These are phyloP conservation scores for Gastroboletus turbinatus DNA, from an alignment of 1,284 basidiomycete genomes.

Conservation along the genomic window DNA sequence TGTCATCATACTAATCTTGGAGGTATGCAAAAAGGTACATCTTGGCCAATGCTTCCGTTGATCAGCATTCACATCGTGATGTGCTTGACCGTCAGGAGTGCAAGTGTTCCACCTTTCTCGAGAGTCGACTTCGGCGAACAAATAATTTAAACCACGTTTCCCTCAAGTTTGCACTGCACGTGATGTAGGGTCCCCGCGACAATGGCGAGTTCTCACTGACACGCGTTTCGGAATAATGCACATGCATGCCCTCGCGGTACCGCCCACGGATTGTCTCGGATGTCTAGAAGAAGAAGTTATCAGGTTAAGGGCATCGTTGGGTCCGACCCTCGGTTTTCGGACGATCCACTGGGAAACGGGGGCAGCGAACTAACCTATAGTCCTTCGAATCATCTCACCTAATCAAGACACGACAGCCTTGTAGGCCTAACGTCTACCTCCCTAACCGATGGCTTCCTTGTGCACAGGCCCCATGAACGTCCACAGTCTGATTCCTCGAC, in stretches of 20 bases:
- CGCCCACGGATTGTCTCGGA: background rate
- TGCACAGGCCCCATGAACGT: background rate
- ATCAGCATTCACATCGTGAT: background rate
- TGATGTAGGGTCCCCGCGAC: constrained; percentile 4
- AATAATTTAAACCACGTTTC: constrained; percentile 5
- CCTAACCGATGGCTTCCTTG: background rate
- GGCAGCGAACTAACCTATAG: background rate
- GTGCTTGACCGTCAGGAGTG: background rate
- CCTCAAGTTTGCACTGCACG: constrained; percentile 1
- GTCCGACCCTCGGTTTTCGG: background rate
- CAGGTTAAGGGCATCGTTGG: background rate
- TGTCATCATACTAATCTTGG: background rate
- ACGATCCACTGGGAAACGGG: background rate
- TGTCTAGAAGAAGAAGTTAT: background rate
- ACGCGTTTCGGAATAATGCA: background rate
- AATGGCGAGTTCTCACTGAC: too few relatives aligned
- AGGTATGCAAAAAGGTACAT: background rate
- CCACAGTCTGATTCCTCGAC: background rate
- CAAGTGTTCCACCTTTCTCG: background rate
- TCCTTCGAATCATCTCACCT: background rate
- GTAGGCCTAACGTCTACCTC: background rate
- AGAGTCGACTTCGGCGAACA: background rate
- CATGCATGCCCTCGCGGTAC: background rate
- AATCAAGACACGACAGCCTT: background rate
- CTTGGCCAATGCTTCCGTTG: background rate